Evolutionary conservation across 768 basidiomycete species (phyloP), one percentile per base, ranked within the genome.

Genomic region (Russula ochroleuca): DNA sequence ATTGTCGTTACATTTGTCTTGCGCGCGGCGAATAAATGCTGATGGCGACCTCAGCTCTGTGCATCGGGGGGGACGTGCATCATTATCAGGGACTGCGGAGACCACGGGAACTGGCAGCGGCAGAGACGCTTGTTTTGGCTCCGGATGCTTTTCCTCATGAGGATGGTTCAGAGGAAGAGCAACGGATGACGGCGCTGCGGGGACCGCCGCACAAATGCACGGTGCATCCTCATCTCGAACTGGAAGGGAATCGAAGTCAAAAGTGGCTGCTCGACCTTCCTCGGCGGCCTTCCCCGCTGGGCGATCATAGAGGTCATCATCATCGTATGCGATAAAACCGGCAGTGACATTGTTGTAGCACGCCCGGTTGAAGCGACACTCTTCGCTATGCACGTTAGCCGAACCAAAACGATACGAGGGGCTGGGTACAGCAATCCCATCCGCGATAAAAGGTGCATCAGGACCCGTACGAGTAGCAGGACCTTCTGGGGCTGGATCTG

Each of bases 401-500:
- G 64, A 61, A 25, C 57, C 66, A 45, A 59, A 59, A 21, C 65
- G 55, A 51, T 64, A 66, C 17, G 57, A 58, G 6, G 63, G 57
- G 21, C 31, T 59, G 33, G 62, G 57, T 10, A 59, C 35, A n/a
- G 62, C 65, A 17, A 59, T 53, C 4, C 58, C 57, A 54, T 68
- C 68, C 33, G 63, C 0, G 69, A 70, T 41, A 72, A 60, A 15
- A 61, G 70, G 14, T 65, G 75, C 51, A 68, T 75, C 64, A 7
- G 76, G 68, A 62, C 73, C 74, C 2, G 77, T 74, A 19, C 78
- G 75, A 1, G 77, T 80, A 15, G 78, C 78, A 17, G 78, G 79
- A 1, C 79, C 79, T 56, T 79, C 78, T 1, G 79, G 79, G 0
- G 76, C 74, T 8, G 80, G 78, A 15, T 78, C 69, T 38, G 77